Conservation (phyloP, 176 grass and related monocot genomes). For the Chrysopogon serrulatus region DNA sequence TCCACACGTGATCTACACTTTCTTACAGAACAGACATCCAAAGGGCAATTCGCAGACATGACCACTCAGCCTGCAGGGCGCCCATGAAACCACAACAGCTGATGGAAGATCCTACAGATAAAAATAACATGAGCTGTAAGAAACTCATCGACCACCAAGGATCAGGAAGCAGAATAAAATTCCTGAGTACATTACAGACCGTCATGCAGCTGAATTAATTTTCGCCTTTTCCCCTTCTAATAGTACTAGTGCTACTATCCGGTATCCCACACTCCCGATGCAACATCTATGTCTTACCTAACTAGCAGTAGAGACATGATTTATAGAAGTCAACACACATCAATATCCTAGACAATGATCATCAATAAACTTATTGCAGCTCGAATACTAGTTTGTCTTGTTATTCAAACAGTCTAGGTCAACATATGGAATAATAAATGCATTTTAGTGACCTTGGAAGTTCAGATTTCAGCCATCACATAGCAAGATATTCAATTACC, state of each 20-base stretch:
- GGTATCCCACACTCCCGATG: not conserved
- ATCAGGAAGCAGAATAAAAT: not conserved
- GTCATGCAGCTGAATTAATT: not conserved
- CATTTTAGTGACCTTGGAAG: not conserved
- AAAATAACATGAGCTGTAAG: not conserved
- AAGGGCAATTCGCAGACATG: not conserved
- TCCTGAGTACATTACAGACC: not conserved
- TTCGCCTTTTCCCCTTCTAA: not conserved
- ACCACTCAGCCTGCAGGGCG: not conserved
- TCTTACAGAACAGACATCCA: slow-evolving; percentile 23
- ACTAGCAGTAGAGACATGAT: not conserved
- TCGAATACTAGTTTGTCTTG: not conserved
- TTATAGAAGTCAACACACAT: not conserved
- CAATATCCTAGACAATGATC: not conserved
- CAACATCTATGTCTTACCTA: not conserved
- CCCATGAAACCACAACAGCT: not conserved
- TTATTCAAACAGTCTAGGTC: not conserved
- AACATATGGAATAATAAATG: not conserved
- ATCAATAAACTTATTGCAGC: not conserved
- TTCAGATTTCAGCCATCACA: not conserved
- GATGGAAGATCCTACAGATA: slow-evolving; percentile 13
- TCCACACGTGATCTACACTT: slow-evolving; percentile 26
- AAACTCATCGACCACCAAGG: not conserved
- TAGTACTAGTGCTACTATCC: not conserved
- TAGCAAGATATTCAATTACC: slow-evolving; percentile 25